phyloP scores from a whole-genome alignment of 805 yeast species.

The Wickerhamia fluorescens region DNA sequence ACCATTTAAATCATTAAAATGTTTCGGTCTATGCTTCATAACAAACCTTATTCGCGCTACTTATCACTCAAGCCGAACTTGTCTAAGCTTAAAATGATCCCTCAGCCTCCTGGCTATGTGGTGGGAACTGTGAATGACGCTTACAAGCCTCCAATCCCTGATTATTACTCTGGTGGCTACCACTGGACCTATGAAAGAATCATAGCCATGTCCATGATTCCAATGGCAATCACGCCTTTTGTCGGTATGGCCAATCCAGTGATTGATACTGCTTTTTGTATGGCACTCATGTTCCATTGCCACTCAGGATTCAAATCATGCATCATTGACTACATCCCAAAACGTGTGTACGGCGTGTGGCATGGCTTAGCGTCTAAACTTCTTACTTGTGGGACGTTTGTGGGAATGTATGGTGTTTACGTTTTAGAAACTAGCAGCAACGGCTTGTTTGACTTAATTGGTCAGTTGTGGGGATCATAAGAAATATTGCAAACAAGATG shows the following conservation, averaged over 20 bases:
- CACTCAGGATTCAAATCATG: conserved; percentile 87
- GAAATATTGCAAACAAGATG: not conserved
- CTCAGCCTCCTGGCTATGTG: conserved; percentile 82
- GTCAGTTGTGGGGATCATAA: conserved; percentile 52
- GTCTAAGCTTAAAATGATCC: conserved; percentile 42
- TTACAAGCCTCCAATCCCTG: conserved; percentile 54
- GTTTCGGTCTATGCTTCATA: too few species aligned
- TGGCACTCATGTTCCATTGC: conserved; percentile 65
- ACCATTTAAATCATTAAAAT: too few species aligned
- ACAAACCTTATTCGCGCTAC: conserved; percentile 5
- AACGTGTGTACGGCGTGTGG: conserved; percentile 75
- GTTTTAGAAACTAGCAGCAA: conserved; percentile 71
- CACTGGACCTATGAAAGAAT: conserved; percentile 92
- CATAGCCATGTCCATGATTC: conserved; percentile 64
- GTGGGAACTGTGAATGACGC: conserved; percentile 95
- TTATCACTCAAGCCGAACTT: conserved; percentile 36
- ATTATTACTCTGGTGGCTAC: conserved; percentile 69
- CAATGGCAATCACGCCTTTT: conserved; percentile 70
- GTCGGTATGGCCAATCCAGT: conserved; percentile 57
- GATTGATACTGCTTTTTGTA: conserved; percentile 64
- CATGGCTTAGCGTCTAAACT: conserved; percentile 62
- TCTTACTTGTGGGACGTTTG: conserved; percentile 63
- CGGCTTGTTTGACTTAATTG: conserved; percentile 66
- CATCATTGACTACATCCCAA: conserved; percentile 87
- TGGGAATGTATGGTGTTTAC: conserved; percentile 75